phyloP scores from a whole-genome alignment of 768 basidiomycete genomes.

The Cyathus striatus region DNA sequence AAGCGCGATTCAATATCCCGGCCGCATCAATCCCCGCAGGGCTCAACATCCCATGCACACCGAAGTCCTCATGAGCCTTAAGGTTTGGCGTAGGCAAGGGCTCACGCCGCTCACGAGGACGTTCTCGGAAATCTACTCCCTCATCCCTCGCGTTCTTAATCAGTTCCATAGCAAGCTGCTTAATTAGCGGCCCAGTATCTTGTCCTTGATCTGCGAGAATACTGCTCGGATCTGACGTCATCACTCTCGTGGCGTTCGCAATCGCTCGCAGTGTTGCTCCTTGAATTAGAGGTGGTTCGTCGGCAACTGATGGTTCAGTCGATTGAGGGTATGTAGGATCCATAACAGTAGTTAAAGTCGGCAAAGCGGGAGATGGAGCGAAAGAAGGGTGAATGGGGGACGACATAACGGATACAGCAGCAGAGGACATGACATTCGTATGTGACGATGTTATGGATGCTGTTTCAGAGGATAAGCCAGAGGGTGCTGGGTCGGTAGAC shows the following conservation, averaged over 20 bases:
- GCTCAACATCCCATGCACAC: slow-evolving; percentile 38
- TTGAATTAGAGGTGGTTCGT: slow-evolving; percentile 33
- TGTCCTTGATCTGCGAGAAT: slow-evolving; percentile 68
- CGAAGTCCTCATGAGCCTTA: slow-evolving; percentile 20
- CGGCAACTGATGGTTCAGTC: slow-evolving; percentile 15
- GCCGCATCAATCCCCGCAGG: slow-evolving; percentile 38
- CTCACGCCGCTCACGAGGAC: slow-evolving; percentile 44
- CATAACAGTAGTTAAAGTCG: slow-evolving; percentile 36
- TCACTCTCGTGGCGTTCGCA: slow-evolving; percentile 79
- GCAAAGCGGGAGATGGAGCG: slow-evolving; percentile 33
- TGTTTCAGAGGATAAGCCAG: slow-evolving; percentile 20
- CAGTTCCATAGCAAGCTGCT: slow-evolving; percentile 60
- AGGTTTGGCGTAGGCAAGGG: slow-evolving; percentile 13
- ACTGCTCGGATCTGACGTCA: slow-evolving; percentile 74
- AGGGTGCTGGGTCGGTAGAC: background rate
- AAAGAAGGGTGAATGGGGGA: slow-evolving; percentile 37
- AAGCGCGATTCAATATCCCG: slow-evolving; percentile 39
- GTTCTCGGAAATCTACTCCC: slow-evolving; percentile 42
- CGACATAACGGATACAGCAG: slow-evolving; percentile 22
- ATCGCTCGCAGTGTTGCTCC: slow-evolving; percentile 72
- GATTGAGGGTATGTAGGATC: slow-evolving; percentile 18
- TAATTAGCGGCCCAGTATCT: slow-evolving; percentile 59
- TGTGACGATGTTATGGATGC: slow-evolving; percentile 27
- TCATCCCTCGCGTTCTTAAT: slow-evolving; percentile 66
- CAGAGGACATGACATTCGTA: slow-evolving; percentile 15